These are phyloP conservation scores for Neurospora sublineolata DNA, from an alignment of 495 filamentous ascomycete species.

Conservation along the genomic window DNA sequence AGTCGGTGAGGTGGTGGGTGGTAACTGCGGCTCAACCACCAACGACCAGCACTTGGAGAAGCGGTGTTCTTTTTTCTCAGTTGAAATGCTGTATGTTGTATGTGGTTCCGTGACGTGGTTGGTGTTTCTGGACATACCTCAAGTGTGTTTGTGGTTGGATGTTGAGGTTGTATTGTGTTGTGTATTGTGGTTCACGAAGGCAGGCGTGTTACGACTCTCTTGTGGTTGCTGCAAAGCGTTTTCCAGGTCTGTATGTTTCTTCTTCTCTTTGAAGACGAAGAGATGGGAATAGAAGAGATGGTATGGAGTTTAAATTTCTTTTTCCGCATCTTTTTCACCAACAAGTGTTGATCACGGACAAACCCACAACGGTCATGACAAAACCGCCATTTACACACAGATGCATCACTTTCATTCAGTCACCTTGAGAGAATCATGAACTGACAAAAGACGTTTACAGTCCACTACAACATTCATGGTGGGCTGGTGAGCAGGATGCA, in stretches of 20 bases:
- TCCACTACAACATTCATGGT: neutral
- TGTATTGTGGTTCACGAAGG: neutral
- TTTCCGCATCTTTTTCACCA: neutral
- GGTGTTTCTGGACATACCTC: neutral
- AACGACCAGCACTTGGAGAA: neutral
- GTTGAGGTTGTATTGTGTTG: neutral
- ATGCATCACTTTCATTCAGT: neutral
- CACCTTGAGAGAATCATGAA: neutral
- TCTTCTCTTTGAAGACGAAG: neutral
- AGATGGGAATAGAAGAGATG: neutral
- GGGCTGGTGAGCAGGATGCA: neutral
- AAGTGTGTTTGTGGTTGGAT: neutral
- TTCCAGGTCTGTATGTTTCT: neutral
- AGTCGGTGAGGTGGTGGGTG: neutral
- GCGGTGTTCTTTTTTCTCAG: neutral
- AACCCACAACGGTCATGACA: neutral
- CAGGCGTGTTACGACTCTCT: neutral
- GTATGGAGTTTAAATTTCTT: neutral
- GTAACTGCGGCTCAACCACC: neutral
- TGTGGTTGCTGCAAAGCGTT: neutral
- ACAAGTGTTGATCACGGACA: neutral
- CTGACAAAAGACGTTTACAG: neutral
- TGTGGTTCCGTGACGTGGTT: neutral
- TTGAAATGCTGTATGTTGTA: neutral
- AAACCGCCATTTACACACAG: neutral